Evolutionary conservation across 139 green algal genomes (phyloP), one percentile per base, ranked within the genome.

Genomic region (Klebsormidium nitens): DNA sequence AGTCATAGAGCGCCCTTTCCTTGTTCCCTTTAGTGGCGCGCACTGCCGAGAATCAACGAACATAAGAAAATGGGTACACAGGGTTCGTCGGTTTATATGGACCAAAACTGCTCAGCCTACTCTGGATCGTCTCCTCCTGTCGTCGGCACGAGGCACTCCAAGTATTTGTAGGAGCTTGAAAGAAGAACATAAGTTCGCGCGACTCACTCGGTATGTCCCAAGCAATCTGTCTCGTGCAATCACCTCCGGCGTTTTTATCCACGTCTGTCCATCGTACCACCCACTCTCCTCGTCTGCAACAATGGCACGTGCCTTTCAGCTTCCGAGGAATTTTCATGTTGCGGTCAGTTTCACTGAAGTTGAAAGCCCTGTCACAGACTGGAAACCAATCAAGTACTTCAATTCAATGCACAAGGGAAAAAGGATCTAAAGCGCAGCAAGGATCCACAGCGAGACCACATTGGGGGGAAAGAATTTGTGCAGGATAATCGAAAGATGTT

Each of bases 191-290:
- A 52, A 52, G 19, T 17, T 52, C 17, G 17, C 17, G 44, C n/a
- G n/a, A n/a, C n/a, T 74, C 46, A 82, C 82, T 56, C 77, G 68
- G 57, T 88, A 90, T 11, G 72, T 64, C 17, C 87, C 76, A 66
- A 94, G 67, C 71, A 95, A 59, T 64, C 90, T 46, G 81, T 96
- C 89, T 11, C 87, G 55, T 0, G 85, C 83, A 35, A 93, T 72
- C 39, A 93, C 83, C 66, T 91, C 86, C 1, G 84, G 88, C 0
- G 86, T 82, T 66, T 93, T 93, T 19, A 89, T 80, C 52, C 52
- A 61, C n/a, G 28, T 61, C 28, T 61, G 52, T 14, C 66, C 55
- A 52, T 74, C 55, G 17, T 49, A 72, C 72, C 83, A 88, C 37
- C 83, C 83, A 2, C 77, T 82, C 77, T 88, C 90, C 80, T 96